These are phyloP conservation scores for Beta vulgaris DNA, from an alignment of 148 eudicot species.

Conservation along the genomic window DNA sequence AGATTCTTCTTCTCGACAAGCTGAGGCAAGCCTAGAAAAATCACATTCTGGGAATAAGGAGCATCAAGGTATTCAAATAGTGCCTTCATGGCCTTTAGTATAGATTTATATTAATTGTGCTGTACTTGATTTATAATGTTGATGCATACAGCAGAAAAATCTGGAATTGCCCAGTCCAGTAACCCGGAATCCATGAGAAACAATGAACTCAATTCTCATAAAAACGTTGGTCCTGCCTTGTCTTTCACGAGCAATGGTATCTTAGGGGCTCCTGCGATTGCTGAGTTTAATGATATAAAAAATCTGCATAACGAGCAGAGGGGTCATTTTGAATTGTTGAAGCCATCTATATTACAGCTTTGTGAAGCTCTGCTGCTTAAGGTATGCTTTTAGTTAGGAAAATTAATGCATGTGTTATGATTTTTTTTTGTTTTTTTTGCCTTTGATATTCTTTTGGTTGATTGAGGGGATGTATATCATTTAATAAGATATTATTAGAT, in stretches of 20 bases:
- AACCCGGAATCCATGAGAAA: background rate
- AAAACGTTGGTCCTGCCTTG: background rate
- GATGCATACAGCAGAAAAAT: background rate
- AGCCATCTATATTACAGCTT: slow-evolving; percentile 37
- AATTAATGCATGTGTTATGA: background rate
- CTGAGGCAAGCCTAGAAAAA: slow-evolving; percentile 14
- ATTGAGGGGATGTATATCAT: background rate
- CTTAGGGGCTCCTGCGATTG: slow-evolving; percentile 14
- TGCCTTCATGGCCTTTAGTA: background rate
- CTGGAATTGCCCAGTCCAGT: background rate
- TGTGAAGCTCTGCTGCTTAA: slow-evolving; percentile 51
- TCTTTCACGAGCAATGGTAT: slow-evolving; percentile 1
- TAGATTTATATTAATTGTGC: background rate
- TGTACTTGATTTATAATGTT: background rate
- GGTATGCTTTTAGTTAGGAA: slow-evolving; percentile 36
- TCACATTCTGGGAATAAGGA: slow-evolving; percentile 16
- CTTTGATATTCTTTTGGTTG: background rate
- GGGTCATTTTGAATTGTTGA: slow-evolving; percentile 41
- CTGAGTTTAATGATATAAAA: slow-evolving; percentile 26
- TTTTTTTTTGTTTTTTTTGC: background rate
- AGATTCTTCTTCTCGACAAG: slow-evolving; percentile 30
- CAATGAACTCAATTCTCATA: background rate
- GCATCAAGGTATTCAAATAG: slow-evolving; percentile 18
- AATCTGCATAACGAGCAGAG: slow-evolving; percentile 37
- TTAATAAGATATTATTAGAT: background rate